These are phyloP conservation scores for Amanita thiersii DNA, from an alignment of 768 basidiomycete genomes.

Conservation along the genomic window DNA sequence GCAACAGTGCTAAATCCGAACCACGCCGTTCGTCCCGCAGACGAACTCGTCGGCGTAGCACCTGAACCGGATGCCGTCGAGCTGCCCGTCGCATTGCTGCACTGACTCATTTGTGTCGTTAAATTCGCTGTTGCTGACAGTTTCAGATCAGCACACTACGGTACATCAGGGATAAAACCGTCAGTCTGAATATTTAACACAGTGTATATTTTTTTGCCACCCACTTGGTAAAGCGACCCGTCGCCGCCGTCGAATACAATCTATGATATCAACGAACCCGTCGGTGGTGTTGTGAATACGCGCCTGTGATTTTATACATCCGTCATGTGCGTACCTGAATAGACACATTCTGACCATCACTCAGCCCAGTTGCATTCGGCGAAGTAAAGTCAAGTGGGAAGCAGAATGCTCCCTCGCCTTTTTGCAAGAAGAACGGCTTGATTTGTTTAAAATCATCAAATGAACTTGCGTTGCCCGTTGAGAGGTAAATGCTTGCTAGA, in stretches of 20 bases:
- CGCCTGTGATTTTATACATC: too few relatives aligned
- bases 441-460: conserved; percentile 56
- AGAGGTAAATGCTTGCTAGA: conserved; percentile 46
- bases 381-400: conserved; percentile 53
- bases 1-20: conserved; percentile 1
- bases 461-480: conserved; percentile 47
- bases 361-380: conserved; percentile 40
- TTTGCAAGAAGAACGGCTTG: conserved; percentile 39
- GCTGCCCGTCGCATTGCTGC: conserved; percentile 24
- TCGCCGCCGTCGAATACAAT: conserved; percentile 66
- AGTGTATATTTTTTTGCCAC: conserved; percentile 8
- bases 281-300: not conserved
- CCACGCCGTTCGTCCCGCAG: conserved; percentile 4
- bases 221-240: conserved; percentile 60
- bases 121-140: conserved; percentile 46
- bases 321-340: conserved; percentile 38
- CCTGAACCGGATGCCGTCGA: conserved; percentile 4
- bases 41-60: not conserved
- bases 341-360: conserved; percentile 66
- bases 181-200: conserved; percentile 3
- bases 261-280: too few relatives aligned
- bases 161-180: not conserved
- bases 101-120: conserved; percentile 30
- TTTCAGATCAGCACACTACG: conserved; percentile 74
- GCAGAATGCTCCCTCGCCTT: conserved; percentile 58